Conservation (phyloP, 2,329 filamentous ascomycete species). For the Ophiosphaerella herpotricha region DNA sequence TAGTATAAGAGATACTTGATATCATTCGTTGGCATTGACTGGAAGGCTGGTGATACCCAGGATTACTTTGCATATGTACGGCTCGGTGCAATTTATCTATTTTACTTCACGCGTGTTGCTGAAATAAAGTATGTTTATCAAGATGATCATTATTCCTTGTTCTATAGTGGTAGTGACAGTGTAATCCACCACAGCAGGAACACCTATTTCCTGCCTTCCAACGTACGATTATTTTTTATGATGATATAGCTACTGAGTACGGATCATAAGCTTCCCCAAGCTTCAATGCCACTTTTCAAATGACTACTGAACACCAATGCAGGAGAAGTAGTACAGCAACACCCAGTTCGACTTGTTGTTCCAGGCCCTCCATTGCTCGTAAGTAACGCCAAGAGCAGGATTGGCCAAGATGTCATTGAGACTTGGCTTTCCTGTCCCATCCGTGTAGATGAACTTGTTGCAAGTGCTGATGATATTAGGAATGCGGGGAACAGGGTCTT, state of each 20-base stretch:
- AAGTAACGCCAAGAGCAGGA: constrained; percentile 14
- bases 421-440: constrained; percentile 10
- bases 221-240: background rate
- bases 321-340: background rate
- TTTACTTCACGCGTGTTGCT: too few relatives aligned
- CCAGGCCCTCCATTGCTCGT: constrained; percentile 23
- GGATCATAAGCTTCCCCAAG: background rate
- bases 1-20: too few relatives aligned
- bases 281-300: background rate
- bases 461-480: constrained; percentile 34
- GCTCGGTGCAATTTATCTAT: too few relatives aligned
- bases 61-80: too few relatives aligned
- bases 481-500: constrained; percentile 36
- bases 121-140: too few relatives aligned
- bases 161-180: too few relatives aligned
- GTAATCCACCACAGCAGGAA: background rate
- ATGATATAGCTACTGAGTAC: background rate
- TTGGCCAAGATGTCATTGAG: constrained; percentile 8
- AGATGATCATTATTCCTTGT: too few relatives aligned
- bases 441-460: constrained; percentile 34
- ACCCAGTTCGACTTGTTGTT: constrained; percentile 7
- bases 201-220: too few relatives aligned
- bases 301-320: background rate
- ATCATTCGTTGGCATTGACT: too few relatives aligned
- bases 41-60: too few relatives aligned